Conservation (phyloP, 2,329 filamentous ascomycete genomes). For the Neurospora sp. region DNA sequence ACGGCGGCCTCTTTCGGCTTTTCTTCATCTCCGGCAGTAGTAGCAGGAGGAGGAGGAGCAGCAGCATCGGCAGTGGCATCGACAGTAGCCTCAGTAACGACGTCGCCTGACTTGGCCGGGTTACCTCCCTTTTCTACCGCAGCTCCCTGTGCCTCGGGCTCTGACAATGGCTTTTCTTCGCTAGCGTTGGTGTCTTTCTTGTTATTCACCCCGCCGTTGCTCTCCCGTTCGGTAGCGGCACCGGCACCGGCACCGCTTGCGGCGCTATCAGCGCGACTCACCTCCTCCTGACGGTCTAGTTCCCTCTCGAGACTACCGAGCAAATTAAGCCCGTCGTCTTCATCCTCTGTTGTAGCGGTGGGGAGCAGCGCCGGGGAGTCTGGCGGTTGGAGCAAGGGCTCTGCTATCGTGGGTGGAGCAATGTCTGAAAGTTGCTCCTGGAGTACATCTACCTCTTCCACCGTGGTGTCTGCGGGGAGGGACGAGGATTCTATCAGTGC, state of each 20-base stretch:
- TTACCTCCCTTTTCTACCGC: neutral
- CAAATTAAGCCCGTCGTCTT: conserved; percentile 31
- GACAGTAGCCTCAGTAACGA: neutral
- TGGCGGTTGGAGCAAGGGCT: conserved; percentile 5
- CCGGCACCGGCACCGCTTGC: neutral
- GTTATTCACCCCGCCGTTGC: neutral
- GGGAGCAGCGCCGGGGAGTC: conserved; percentile 12
- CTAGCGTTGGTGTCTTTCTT: neutral
- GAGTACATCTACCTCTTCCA: neutral
- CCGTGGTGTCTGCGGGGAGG: neutral
- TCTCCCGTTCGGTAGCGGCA: neutral
- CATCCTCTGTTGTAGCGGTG: conserved; percentile 20
- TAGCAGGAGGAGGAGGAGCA: neutral
- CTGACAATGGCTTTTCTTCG: neutral
- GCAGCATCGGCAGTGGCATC: neutral
- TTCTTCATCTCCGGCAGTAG: neutral
- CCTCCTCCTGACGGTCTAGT: conserved; percentile 29
- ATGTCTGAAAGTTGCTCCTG: neutral
- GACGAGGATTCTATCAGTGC: neutral
- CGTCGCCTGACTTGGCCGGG: neutral
- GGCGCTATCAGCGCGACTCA: conserved; percentile 6
- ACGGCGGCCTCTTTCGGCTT: neutral
- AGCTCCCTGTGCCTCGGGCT: neutral
- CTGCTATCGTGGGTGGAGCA: neutral
- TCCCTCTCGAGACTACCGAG: conserved; percentile 36